Conservation (phyloP, 1,284 basidiomycete genomes). For the Trametes sp. region DNA sequence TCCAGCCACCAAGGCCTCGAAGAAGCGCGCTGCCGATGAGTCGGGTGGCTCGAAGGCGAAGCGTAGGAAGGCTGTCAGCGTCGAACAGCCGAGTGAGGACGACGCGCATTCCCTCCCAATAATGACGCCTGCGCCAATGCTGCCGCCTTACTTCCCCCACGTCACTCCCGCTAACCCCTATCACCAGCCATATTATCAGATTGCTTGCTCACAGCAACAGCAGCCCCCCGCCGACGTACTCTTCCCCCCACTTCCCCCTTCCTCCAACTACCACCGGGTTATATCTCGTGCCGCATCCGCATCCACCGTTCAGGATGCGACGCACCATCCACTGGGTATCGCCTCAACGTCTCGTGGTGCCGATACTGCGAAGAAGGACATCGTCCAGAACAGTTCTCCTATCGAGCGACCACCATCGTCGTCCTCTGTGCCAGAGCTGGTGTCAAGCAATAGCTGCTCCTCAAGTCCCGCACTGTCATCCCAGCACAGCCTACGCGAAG, state of each 20-base stretch:
- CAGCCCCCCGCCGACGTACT: conserved; percentile 65
- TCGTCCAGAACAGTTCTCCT: conserved; percentile 18
- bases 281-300: conserved; percentile 39
- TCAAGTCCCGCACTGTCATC: conserved; percentile 67
- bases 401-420: conserved; percentile 37
- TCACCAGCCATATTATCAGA: conserved; percentile 74
- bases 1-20: conserved; percentile 21
- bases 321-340: neutral
- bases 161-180: conserved; percentile 61
- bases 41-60: conserved; percentile 37
- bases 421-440: conserved; percentile 64
- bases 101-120: conserved; percentile 29
- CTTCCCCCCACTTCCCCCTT: conserved; percentile 71
- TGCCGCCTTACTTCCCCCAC: conserved; percentile 60
- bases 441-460: conserved; percentile 68
- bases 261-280: conserved; percentile 50
- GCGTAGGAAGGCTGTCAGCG: conserved; percentile 51
- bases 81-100: conserved; percentile 22
- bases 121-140: conserved; percentile 45
- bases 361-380: neutral
- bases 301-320: conserved; percentile 13
- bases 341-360: neutral
- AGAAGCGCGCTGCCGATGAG: conserved; percentile 31
- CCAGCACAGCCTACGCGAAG: conserved; percentile 30
- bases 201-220: conserved; percentile 50